Percentiles rank a stretch among this genome's conserved stretches.
These are phyloP conservation scores for Mortierella sp. DNA, from an alignment of 371 early-diverging fungal genomes.

Conservation along the genomic window DNA sequence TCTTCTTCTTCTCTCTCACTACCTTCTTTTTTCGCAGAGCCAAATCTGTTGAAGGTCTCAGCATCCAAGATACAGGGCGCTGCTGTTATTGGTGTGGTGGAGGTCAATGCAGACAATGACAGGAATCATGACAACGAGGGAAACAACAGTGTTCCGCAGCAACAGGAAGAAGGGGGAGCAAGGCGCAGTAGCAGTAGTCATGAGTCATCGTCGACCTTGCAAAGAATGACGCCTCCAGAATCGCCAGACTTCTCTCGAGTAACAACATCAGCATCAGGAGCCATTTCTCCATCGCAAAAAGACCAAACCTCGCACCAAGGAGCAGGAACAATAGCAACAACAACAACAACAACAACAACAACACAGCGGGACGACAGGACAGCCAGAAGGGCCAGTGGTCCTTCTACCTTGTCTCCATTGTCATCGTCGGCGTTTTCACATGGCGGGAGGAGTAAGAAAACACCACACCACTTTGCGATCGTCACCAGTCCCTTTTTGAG, in stretches of 20 bases:
- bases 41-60: neutral
- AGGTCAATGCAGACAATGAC: no score
- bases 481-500: constrained; percentile 55
- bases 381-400: neutral
- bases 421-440: neutral
- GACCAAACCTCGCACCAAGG: neutral
- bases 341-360: neutral
- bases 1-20: neutral
- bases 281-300: neutral
- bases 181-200: neutral
- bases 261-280: neutral
- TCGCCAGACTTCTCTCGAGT: constrained; percentile 24
- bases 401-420: neutral
- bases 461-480: constrained; percentile 53
- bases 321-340: neutral
- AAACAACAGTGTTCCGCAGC: neutral
- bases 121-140: neutral
- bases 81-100: neutral
- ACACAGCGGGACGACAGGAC: neutral
- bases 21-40: neutral
- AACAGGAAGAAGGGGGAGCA: neutral
- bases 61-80: neutral
- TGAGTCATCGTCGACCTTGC: constrained; percentile 14
- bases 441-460: neutral
- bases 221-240: constrained; percentile 45